Percentiles rank a stretch among this genome's conserved stretches.
These are phyloP conservation scores for Pichia manshurica DNA, from an alignment of 805 yeast species.

Conservation along the genomic window DNA sequence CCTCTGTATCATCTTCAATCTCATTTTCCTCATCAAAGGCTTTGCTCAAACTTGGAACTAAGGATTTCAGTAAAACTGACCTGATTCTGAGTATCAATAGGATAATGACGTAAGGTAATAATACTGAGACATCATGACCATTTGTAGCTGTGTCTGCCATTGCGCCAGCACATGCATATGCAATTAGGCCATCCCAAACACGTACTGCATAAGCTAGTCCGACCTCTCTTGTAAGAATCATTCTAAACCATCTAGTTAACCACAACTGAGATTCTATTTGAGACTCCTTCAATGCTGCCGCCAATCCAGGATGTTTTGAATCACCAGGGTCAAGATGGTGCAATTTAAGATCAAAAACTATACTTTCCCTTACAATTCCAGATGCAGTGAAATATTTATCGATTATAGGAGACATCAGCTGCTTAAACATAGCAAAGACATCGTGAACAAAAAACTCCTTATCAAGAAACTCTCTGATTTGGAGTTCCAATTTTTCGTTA, in stretches of 20 bases:
- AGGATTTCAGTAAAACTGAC: conserved; percentile 9
- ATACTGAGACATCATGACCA: conserved; percentile 14
- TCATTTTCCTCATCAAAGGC: not conserved
- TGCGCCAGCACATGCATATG: conserved; percentile 14
- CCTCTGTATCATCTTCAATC: conserved; percentile 45
- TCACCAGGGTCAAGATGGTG: conserved; percentile 39
- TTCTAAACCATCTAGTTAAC: conserved; percentile 47
- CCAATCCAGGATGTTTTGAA: conserved; percentile 11
- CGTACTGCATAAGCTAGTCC: conserved; percentile 33
- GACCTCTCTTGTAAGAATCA: conserved; percentile 43
- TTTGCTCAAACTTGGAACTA: not conserved
- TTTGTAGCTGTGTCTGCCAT: conserved; percentile 4
- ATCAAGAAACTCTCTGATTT: conserved; percentile 37
- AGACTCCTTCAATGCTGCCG: conserved; percentile 13
- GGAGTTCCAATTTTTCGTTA: conserved; percentile 25
- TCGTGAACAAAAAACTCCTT: conserved; percentile 28
- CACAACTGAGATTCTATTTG: conserved; percentile 47
- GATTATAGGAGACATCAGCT: conserved; percentile 32
- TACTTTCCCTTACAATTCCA: conserved; percentile 40
- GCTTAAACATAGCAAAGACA: conserved; percentile 36
- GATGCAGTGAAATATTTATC: conserved; percentile 36
- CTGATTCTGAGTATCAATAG: conserved; percentile 30
- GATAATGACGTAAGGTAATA: conserved; percentile 39
- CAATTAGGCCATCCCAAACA: conserved; percentile 47
- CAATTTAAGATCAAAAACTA: conserved; percentile 40